Evolutionary conservation across 371 early-diverging fungal genomes (phyloP).

Genomic region (Apophysomyces elegans): DNA sequence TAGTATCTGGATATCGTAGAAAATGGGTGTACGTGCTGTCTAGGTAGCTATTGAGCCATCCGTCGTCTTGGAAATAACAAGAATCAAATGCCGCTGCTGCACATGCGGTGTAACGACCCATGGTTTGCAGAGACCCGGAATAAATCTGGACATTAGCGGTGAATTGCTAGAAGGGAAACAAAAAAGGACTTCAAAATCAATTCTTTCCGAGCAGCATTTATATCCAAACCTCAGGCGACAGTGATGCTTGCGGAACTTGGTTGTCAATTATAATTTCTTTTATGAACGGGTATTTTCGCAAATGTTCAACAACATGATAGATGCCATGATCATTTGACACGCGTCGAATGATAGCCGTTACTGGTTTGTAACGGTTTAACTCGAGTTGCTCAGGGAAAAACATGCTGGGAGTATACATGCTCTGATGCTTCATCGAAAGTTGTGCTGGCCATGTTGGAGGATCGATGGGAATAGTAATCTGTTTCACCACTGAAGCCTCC

Average conservation of each 20-base stretch:
- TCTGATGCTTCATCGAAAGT: constrained; percentile 16
- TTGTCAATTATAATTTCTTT: constrained; percentile 64
- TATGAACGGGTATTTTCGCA: constrained; percentile 60
- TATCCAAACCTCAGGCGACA: constrained; percentile 32
- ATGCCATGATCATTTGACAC: constrained; percentile 54
- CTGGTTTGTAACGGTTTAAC: constrained; percentile 46
- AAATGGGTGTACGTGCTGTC: constrained; percentile 66
- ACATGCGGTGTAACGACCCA: constrained; percentile 39
- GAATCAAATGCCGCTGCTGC: constrained; percentile 49
- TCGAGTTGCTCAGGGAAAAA: constrained; percentile 40
- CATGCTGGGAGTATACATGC: constrained; percentile 42
- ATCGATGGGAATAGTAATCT: not conserved
- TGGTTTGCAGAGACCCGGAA: not conserved
- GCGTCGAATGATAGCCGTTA: constrained; percentile 62
- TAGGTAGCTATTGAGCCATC: constrained; percentile 64
- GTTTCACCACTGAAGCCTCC: not conserved
- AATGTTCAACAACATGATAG: constrained; percentile 47
- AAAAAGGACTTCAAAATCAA: no score
- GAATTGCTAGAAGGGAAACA: not conserved
- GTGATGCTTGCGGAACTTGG: constrained; percentile 38
- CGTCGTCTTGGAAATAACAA: constrained; percentile 71
- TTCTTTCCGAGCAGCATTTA: no score
- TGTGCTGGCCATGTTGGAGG: constrained; percentile 1
- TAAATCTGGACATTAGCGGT: not conserved
- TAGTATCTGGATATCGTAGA: constrained; percentile 48